These are phyloP conservation scores for Solanum habrochaites DNA, from an alignment of 257 asterid species.

Conservation along the genomic window DNA sequence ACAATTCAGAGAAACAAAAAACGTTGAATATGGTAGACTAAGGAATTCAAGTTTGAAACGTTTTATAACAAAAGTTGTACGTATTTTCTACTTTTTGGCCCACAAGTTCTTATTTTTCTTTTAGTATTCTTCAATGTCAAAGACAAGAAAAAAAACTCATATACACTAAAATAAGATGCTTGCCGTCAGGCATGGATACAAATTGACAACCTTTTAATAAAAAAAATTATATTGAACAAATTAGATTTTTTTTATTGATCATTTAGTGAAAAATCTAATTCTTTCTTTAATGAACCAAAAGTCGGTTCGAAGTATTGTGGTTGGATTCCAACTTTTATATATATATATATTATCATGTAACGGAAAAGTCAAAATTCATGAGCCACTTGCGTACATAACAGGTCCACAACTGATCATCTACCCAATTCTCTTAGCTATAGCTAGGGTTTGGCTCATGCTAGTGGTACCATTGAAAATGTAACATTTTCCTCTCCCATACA, in stretches of 20 bases:
- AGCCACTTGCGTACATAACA: background rate
- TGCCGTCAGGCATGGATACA: background rate
- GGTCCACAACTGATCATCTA: background rate
- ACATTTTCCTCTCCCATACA: background rate
- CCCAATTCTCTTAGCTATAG: background rate
- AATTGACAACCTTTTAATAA: background rate
- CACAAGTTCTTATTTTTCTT: background rate
- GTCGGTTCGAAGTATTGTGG: background rate
- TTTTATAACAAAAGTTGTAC: background rate
- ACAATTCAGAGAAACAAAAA: background rate
- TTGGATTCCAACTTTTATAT: background rate
- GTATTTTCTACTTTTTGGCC: background rate
- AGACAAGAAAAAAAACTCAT: background rate
- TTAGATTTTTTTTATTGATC: background rate
- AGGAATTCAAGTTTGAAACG: slow-evolving; percentile 22
- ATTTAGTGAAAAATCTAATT: background rate
- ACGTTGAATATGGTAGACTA: background rate
- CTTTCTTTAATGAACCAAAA: background rate
- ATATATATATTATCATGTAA: background rate
- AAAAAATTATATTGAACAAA: background rate
- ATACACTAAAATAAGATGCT: background rate
- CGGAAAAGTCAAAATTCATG: background rate
- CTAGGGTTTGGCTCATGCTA: background rate
- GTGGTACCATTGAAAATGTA: background rate
- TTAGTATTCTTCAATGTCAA: background rate